Evolutionary conservation across 2,329 filamentous ascomycete species (phyloP).

Genomic region (Pyricularia grisea): DNA sequence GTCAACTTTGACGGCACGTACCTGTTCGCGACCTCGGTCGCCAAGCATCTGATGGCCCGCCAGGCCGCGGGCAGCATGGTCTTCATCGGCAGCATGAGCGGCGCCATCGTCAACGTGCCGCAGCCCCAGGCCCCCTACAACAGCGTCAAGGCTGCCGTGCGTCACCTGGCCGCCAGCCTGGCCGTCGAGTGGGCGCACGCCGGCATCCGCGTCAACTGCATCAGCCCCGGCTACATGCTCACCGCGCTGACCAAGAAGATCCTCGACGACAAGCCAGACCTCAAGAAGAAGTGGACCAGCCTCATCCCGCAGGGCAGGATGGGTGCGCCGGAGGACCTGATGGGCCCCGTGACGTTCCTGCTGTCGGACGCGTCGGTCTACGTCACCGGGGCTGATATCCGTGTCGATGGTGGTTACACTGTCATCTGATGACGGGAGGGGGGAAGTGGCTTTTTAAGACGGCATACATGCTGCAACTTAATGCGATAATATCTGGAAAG

Average conservation of each 20-base stretch:
- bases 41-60: conserved; percentile 79
- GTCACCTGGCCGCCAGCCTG: conserved; percentile 77
- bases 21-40: conserved; percentile 74
- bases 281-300: conserved; percentile 84
- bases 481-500: not conserved
- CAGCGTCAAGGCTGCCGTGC: conserved; percentile 82
- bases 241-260: conserved; percentile 82
- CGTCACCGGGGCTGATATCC: conserved; percentile 63
- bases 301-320: conserved; percentile 91
- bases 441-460: no score
- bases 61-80: conserved; percentile 77
- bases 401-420: conserved; percentile 87
- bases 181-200: conserved; percentile 90
- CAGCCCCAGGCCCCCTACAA: conserved; percentile 95
- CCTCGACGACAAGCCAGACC: conserved; percentile 82
- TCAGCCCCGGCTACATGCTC: conserved; percentile 93
- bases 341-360: conserved; percentile 85
- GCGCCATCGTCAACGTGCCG: conserved; percentile 86
- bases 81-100: conserved; percentile 93
- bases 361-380: conserved; percentile 71
- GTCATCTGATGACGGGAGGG: conserved; percentile 40
- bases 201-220: conserved; percentile 88
- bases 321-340: conserved; percentile 83
- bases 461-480: not conserved
- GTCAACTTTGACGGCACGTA: conserved; percentile 93